phyloP scores from a whole-genome alignment of 202 grass and related monocot genomes.

The Zizania palustris region DNA sequence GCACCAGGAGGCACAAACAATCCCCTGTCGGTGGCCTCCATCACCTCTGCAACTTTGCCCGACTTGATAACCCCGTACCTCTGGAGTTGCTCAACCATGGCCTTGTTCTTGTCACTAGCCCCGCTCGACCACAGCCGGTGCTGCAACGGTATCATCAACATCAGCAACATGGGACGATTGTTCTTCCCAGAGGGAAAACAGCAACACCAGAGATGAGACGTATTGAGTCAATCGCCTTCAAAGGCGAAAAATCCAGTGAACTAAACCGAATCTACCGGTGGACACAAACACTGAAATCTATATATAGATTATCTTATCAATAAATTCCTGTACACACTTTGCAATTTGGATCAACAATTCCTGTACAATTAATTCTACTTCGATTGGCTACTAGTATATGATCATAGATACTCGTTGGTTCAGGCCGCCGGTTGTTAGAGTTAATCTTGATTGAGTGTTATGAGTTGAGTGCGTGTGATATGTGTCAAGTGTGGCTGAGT shows the following conservation, averaged over 20 bases:
- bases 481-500: too few relatives aligned
- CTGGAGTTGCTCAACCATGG: conserved; percentile 73
- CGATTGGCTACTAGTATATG: not conserved
- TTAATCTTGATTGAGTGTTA: too few relatives aligned
- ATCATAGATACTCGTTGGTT: too few relatives aligned
- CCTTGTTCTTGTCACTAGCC: conserved; percentile 60
- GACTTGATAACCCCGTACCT: conserved; percentile 56
- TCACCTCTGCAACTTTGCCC: conserved; percentile 58
- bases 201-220: not conserved
- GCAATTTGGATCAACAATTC: not conserved
- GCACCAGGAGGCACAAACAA: conserved; percentile 61
- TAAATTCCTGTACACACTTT: too few relatives aligned
- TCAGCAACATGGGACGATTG: conserved; percentile 16
- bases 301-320: not conserved
- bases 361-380: too few relatives aligned
- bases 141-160: conserved; percentile 34
- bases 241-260: not conserved
- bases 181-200: not conserved
- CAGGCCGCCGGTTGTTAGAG: too few relatives aligned
- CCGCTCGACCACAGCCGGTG: conserved; percentile 62
- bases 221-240: conserved; percentile 2
- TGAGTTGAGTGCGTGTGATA: too few relatives aligned
- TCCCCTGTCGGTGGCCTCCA: conserved; percentile 66
- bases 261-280: not conserved
- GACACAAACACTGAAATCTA: conserved; percentile 6